Conservation (phyloP, 2,329 filamentous ascomycete genomes). For the Beauveria varroae region DNA sequence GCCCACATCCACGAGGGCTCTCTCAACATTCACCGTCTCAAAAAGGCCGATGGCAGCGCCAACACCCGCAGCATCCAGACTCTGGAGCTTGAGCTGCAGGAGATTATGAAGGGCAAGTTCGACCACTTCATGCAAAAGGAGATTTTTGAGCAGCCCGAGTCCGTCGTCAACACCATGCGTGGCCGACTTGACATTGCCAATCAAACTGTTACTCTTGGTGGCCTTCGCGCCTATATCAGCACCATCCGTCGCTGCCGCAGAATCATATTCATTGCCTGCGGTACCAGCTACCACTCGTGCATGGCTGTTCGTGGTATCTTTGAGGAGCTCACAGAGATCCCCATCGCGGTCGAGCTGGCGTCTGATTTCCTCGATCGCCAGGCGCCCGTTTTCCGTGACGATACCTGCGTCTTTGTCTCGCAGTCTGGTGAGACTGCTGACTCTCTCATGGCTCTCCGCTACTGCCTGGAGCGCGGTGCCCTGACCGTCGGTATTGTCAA, state of each 20-base stretch:
- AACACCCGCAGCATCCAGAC: conserved; percentile 98
- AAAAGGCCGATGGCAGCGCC: conserved; percentile 92
- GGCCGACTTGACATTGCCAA: conserved; percentile 90
- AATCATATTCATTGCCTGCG: conserved; percentile 98
- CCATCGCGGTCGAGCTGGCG: conserved; percentile 91
- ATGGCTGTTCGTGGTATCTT: conserved; percentile 98
- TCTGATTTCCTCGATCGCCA: conserved; percentile 97
- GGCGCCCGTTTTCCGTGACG: conserved; percentile 97
- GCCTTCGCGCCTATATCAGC: conserved; percentile 89
- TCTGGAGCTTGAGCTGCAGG: conserved; percentile 95
- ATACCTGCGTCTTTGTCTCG: conserved; percentile 97
- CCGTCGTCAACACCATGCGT: conserved; percentile 99
- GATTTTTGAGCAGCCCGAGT: conserved; percentile 99
- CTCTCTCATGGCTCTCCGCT: conserved; percentile 91
- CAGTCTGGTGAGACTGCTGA: conserved; percentile 98
- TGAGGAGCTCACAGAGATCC: conserved; percentile 96
- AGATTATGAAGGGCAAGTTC: conserved; percentile 99
- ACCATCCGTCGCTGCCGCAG: conserved; percentile 95
- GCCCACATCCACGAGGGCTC: conserved; percentile 99
- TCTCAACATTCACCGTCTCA: conserved; percentile 96
- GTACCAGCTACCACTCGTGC: conserved; percentile 97
- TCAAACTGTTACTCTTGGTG: conserved; percentile 92
- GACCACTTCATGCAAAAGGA: conserved; percentile 99
- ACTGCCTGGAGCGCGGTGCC: conserved; percentile 95
- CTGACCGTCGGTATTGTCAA: conserved; percentile 98